Conservation (phyloP, 2,329 filamentous ascomycete genomes). For the Aspergillus ustus region DNA sequence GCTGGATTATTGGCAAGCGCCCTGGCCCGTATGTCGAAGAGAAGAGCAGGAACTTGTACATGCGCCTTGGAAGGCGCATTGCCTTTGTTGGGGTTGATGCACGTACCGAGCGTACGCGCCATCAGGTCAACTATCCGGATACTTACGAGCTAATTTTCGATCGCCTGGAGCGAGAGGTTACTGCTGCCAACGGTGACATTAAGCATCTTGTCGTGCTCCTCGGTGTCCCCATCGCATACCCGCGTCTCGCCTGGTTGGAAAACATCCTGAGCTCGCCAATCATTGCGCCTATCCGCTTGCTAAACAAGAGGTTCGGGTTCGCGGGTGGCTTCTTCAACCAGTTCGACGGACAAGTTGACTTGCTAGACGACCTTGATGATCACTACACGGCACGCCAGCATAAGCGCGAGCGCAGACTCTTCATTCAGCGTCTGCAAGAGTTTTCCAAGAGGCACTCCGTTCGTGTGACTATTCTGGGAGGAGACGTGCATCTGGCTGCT, state of each 20-base stretch:
- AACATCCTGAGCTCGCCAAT: conserved; percentile 86
- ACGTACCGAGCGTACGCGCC: conserved; percentile 77
- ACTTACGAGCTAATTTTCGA: conserved; percentile 66
- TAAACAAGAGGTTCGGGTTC: conserved; percentile 88
- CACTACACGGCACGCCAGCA: conserved; percentile 89
- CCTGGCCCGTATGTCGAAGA: conserved; percentile 72
- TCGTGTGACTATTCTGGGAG: conserved; percentile 66
- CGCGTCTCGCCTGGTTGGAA: conserved; percentile 91
- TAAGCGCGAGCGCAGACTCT: conserved; percentile 79
- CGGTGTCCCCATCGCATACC: conserved; percentile 72
- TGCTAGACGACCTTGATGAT: conserved; percentile 69
- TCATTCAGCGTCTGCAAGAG: conserved; percentile 69
- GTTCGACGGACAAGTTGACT: conserved; percentile 78
- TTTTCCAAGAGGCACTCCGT: conserved; percentile 60
- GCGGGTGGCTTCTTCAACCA: conserved; percentile 88
- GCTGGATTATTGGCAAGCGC: conserved; percentile 77
- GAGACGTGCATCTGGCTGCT: conserved; percentile 68
- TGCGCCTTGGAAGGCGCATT: conserved; percentile 67
- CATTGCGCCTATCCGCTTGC: conserved; percentile 83
- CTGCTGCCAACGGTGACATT: conserved; percentile 57
- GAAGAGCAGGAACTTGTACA: conserved; percentile 64
- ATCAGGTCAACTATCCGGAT: conserved; percentile 85
- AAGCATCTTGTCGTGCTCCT: conserved; percentile 67
- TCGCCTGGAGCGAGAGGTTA: conserved; percentile 58
- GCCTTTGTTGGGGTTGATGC: conserved; percentile 65